Conservation (phyloP, 192 early-diverging fungal species). For the Coemansia sp. region DNA sequence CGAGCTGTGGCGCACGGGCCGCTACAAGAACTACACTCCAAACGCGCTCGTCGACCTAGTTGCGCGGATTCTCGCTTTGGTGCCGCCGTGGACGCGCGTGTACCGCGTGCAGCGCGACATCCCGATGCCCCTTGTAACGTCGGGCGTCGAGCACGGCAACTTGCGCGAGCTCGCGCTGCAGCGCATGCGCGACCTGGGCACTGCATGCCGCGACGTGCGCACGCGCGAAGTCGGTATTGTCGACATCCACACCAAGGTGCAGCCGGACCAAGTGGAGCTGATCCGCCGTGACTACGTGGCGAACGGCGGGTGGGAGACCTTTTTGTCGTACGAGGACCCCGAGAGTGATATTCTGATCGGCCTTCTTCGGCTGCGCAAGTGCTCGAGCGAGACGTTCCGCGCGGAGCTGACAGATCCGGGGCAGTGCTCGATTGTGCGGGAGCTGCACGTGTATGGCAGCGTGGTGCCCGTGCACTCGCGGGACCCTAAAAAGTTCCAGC, state of each 20-base stretch:
- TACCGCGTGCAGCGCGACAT: conserved; percentile 99
- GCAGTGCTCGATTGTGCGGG: conserved; percentile 91
- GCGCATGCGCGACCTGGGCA: conserved; percentile 96
- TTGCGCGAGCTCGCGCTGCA: conserved; percentile 91
- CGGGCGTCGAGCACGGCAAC: conserved; percentile 98
- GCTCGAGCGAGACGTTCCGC: conserved; percentile 80
- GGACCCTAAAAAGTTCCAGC: conserved; percentile 98
- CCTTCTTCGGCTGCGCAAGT: conserved; percentile 91
- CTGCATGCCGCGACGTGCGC: conserved; percentile 93
- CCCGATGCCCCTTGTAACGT: conserved; percentile 98
- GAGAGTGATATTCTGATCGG: conserved; percentile 96
- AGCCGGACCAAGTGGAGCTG: conserved; percentile 92
- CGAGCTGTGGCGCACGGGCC: conserved; percentile 97
- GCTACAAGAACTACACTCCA: conserved; percentile 98
- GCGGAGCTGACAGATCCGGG: conserved; percentile 80
- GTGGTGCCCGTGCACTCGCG: conserved; percentile 95
- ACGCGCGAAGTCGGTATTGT: conserved; percentile 98
- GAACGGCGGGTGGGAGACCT: conserved; percentile 99
- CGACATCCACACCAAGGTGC: conserved; percentile 95
- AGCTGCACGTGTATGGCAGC: conserved; percentile 97
- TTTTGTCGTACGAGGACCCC: conserved; percentile 97
- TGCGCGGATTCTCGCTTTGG: conserved; percentile 90
- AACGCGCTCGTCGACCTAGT: conserved; percentile 94
- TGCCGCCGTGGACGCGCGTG: conserved; percentile 98
- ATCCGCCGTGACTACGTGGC: conserved; percentile 97